Percentiles rank a stretch among this genome's conserved stretches.
Evolutionary conservation across 345 rosid genomes (phyloP).

Genomic region (Cardamine resedifolia): DNA sequence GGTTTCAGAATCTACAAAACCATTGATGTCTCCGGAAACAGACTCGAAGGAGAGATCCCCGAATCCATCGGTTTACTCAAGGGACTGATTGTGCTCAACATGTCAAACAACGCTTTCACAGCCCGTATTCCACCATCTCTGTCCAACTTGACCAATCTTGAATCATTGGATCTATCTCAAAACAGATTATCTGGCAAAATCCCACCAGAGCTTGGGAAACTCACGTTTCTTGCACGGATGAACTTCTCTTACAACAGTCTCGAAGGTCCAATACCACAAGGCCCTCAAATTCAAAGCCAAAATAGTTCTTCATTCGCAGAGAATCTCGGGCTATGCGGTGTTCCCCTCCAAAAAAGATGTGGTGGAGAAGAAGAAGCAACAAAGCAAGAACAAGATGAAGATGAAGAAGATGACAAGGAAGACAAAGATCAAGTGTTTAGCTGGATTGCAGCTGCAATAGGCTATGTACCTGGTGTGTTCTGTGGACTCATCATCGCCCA

Average conservation of each 20-base stretch:
- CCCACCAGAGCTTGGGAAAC: conserved; percentile 19
- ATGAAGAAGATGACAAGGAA: not conserved
- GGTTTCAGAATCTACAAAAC: not conserved
- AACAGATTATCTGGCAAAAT: conserved; percentile 14
- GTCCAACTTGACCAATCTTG: conserved; percentile 22
- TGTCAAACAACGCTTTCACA: conserved; percentile 27
- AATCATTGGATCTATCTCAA: conserved; percentile 28
- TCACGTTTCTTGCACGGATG: not conserved
- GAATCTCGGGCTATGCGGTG: conserved; percentile 2
- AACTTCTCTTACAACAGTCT: conserved; percentile 12
- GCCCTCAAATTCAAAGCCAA: conserved; percentile 19
- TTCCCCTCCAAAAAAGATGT: not conserved
- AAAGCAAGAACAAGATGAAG: not conserved
- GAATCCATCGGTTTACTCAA: not conserved
- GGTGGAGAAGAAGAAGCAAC: conserved; percentile 4
- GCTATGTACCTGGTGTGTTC: not conserved
- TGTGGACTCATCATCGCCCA: conserved; percentile 3
- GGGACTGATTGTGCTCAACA: conserved; percentile 2
- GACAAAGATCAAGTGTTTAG: not conserved
- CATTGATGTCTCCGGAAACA: conserved; percentile 12
- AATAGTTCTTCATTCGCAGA: not conserved
- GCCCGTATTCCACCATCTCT: not conserved
- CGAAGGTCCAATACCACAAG: conserved; percentile 20
- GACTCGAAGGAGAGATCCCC: not conserved
- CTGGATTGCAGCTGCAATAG: conserved; percentile 15